These are phyloP conservation scores for Rhizopogon vesiculosus DNA, from an alignment of 768 basidiomycete species.

Conservation along the genomic window DNA sequence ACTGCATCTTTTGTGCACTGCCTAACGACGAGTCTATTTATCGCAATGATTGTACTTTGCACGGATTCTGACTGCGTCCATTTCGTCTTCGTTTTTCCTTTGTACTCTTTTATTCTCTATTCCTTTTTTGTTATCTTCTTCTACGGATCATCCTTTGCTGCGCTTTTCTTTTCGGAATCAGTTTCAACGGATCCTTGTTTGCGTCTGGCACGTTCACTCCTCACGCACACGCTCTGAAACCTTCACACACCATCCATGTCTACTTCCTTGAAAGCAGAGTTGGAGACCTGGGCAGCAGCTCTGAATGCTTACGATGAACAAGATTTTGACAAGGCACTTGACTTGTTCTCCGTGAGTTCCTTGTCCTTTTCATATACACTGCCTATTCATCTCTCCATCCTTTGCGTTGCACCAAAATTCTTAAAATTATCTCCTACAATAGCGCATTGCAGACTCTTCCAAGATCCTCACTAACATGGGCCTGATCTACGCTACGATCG, in stretches of 20 bases:
- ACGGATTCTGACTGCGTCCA: too few relatives aligned
- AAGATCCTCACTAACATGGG: conserved; percentile 94
- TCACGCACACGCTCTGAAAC: conserved; percentile 11
- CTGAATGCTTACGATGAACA: conserved; percentile 85
- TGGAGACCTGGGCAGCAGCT: conserved; percentile 85
- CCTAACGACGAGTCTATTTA: too few relatives aligned
- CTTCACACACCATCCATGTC: conserved; percentile 15
- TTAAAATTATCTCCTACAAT: not conserved
- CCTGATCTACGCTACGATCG: conserved; percentile 87
- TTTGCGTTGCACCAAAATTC: not conserved
- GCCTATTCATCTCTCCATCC: not conserved
- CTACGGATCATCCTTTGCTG: not conserved
- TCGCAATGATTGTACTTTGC: too few relatives aligned
- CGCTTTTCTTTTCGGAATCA: conserved; percentile 2
- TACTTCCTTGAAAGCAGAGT: conserved; percentile 61
- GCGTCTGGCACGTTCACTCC: conserved; percentile 12
- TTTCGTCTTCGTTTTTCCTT: too few relatives aligned
- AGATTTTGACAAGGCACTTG: conserved; percentile 71
- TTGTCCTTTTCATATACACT: not conserved
- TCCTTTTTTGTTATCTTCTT: not conserved
- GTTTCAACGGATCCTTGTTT: conserved; percentile 9
- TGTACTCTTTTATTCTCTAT: too few relatives aligned
- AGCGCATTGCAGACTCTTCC: conserved; percentile 80
- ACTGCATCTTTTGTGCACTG: too few relatives aligned
- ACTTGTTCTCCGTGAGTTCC: conserved; percentile 66